Percentiles rank a stretch among this genome's conserved stretches.
These are phyloP conservation scores for Flaveria linearis DNA, from an alignment of 129 eudicot genomes.

Conservation along the genomic window DNA sequence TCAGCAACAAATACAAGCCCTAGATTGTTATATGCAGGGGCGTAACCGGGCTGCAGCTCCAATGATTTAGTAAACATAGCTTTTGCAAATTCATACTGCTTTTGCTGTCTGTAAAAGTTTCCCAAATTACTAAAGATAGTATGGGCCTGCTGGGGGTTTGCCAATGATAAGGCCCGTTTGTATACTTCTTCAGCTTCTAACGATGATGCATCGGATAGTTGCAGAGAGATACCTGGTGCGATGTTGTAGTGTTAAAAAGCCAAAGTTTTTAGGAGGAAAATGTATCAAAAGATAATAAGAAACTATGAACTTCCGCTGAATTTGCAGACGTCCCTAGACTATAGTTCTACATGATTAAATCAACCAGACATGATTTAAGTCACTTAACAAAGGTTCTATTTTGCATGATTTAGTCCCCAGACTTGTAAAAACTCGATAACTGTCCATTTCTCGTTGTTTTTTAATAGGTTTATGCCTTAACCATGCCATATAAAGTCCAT, in stretches of 20 bases:
- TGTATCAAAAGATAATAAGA: too few relatives aligned
- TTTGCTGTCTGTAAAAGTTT: conserved; percentile 73
- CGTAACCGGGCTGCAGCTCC: conserved; percentile 89
- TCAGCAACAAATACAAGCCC: conserved; percentile 95
- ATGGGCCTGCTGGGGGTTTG: conserved; percentile 69
- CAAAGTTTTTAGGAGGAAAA: background rate
- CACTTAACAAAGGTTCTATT: background rate
- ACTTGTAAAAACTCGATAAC: background rate
- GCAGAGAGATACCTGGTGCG: conserved; percentile 70
- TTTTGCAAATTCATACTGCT: conserved; percentile 63
- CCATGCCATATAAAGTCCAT: background rate
- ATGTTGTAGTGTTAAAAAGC: background rate
- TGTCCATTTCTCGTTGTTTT: background rate
- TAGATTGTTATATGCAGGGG: conserved; percentile 91
- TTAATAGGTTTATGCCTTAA: background rate
- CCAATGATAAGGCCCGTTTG: conserved; percentile 71
- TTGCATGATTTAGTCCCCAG: background rate
- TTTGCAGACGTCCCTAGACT: too few relatives aligned
- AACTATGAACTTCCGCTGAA: too few relatives aligned
- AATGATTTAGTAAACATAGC: conserved; percentile 94
- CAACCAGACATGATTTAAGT: background rate
- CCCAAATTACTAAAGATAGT: conserved; percentile 77
- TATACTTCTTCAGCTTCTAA: conserved; percentile 83
- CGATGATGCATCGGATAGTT: conserved; percentile 65
- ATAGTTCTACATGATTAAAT: too few relatives aligned